These are phyloP conservation scores for Curvularia hawaiiensis DNA, from an alignment of 2,329 filamentous ascomycete species.

Conservation along the genomic window DNA sequence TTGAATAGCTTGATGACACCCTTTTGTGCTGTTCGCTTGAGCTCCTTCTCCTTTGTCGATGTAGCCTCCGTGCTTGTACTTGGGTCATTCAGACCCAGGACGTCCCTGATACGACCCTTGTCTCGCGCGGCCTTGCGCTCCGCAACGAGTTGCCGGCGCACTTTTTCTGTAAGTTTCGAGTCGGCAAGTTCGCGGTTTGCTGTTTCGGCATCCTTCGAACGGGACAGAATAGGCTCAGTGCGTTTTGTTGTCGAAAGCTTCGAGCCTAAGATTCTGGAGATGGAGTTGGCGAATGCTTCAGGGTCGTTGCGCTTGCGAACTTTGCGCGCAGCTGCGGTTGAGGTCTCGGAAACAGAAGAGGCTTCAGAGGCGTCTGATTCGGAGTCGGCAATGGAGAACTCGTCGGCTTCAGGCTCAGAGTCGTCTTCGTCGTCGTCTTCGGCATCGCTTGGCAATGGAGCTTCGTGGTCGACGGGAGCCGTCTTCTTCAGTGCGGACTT, in stretches of 20 bases:
- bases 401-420: slow-evolving; percentile 45
- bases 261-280: slow-evolving; percentile 88
- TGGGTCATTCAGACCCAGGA: slow-evolving; percentile 68
- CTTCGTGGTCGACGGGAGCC: slow-evolving; percentile 36
- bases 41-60: slow-evolving; percentile 73
- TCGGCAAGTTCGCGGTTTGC: slow-evolving; percentile 76
- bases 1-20: slow-evolving; percentile 98
- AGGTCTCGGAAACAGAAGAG: slow-evolving; percentile 41
- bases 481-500: slow-evolving; percentile 35
- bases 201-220: slow-evolving; percentile 75
- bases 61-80: slow-evolving; percentile 57
- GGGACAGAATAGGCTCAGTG: slow-evolving; percentile 87
- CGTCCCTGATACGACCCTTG: slow-evolving; percentile 86
- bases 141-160: slow-evolving; percentile 75
- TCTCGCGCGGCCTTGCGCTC: slow-evolving; percentile 81
- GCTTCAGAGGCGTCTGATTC: slow-evolving; percentile 45
- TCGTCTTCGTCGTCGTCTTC: slow-evolving; percentile 18
- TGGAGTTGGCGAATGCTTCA: slow-evolving; percentile 85
- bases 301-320: slow-evolving; percentile 92
- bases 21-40: slow-evolving; percentile 87
- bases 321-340: slow-evolving; percentile 42
- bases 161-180: slow-evolving; percentile 79
- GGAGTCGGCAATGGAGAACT: slow-evolving; percentile 40
- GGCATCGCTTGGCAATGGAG: slow-evolving; percentile 33
- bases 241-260: slow-evolving; percentile 84